Conservation (phyloP, 305 asterid species). For the Euphrasia arctica region DNA sequence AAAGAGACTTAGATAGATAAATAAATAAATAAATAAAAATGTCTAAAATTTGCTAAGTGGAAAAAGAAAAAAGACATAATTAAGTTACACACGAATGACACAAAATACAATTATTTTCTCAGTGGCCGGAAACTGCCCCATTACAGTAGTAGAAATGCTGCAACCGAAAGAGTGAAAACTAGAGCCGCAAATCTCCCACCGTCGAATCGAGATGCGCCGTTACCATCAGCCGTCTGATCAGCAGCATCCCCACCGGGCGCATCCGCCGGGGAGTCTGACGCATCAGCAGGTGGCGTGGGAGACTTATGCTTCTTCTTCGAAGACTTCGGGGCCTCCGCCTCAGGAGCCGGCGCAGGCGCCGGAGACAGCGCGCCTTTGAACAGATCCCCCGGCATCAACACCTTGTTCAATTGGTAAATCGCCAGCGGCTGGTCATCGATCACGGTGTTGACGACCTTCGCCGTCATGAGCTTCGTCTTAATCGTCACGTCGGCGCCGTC, state of each 20-base stretch:
- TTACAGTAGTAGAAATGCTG: conserved; percentile 38
- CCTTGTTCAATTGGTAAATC: conserved; percentile 56
- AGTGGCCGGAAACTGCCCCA: not conserved
- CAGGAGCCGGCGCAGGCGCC: conserved; percentile 55
- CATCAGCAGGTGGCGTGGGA: conserved; percentile 41
- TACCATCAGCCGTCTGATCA: conserved; percentile 46
- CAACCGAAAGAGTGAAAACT: conserved; percentile 36
- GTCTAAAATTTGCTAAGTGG: too few species aligned
- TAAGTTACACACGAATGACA: not conserved
- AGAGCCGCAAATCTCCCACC: conserved; percentile 44
- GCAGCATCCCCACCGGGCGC: conserved; percentile 65
- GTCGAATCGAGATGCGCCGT: conserved; percentile 38
- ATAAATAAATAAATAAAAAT: too few species aligned
- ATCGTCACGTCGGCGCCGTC: conserved; percentile 9
- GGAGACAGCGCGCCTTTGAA: conserved; percentile 50
- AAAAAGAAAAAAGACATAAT: not conserved
- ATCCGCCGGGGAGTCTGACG: conserved; percentile 67
- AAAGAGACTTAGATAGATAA: too few species aligned
- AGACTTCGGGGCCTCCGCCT: conserved; percentile 55
- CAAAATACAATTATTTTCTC: conserved; percentile 1
- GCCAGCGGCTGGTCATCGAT: conserved; percentile 65
- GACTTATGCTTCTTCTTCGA: conserved; percentile 57
- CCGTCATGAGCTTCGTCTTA: not conserved
- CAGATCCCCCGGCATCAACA: conserved; percentile 66
- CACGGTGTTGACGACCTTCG: conserved; percentile 42